phyloP scores from a whole-genome alignment of 768 basidiomycete species.

The Epithele typhae region DNA sequence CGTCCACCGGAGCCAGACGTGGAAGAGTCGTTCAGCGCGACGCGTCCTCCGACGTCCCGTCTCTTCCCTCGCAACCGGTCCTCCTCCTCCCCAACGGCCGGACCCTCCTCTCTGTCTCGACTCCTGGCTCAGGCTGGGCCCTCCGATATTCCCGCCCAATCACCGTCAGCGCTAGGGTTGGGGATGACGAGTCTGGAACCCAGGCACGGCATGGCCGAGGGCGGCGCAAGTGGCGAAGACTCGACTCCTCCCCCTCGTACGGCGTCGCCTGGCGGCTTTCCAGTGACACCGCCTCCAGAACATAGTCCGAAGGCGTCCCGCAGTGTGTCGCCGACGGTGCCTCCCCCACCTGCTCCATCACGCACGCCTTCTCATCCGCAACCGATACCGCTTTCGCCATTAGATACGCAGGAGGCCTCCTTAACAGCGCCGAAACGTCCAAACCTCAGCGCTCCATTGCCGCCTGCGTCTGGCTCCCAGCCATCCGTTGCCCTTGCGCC shows the following conservation, averaged over 20 bases:
- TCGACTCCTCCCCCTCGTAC: too few species aligned
- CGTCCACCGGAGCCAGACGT: conserved; percentile 67
- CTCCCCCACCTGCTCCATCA: background rate
- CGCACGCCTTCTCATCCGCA: background rate
- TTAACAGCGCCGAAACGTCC: conserved; percentile 9
- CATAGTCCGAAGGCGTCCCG: conserved; percentile 1
- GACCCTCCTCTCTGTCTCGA: conserved; percentile 76
- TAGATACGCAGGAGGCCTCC: too few species aligned
- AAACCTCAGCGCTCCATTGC: background rate
- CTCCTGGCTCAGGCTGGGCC: conserved; percentile 65
- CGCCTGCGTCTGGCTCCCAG: background rate
- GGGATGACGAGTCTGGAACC: too few species aligned
- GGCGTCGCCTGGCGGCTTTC: too few species aligned
- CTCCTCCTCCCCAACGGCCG: conserved; percentile 63
- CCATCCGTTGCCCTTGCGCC: background rate
- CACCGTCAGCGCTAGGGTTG: too few species aligned
- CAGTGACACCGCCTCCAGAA: too few species aligned
- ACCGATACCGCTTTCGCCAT: conserved; percentile 2
- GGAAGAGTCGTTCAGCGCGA: conserved; percentile 65
- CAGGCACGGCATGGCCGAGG: too few species aligned
- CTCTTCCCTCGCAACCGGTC: conserved; percentile 64
- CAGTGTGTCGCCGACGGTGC: conserved; percentile 4
- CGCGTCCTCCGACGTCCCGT: conserved; percentile 63
- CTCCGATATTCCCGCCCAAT: background rate
- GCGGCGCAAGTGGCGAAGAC: too few species aligned